Evolutionary conservation across 2,329 filamentous ascomycete species (phyloP).

Genomic region (Penicillium rolfsii): DNA sequence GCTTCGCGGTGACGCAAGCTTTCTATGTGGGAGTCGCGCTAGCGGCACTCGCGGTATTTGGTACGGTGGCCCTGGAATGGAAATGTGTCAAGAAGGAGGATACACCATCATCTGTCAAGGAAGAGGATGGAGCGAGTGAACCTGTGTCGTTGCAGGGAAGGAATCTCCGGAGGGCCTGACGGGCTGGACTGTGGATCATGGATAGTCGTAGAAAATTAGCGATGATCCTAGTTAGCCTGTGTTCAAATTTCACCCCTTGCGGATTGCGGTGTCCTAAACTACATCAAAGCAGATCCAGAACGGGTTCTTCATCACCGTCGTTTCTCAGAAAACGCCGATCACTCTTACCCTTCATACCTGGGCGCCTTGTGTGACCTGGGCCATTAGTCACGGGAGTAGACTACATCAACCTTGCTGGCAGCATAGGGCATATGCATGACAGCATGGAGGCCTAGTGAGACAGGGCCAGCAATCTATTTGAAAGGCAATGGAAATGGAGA

Average conservation of each 20-base stretch:
- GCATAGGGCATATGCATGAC: neutral
- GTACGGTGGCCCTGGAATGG: constrained; percentile 44
- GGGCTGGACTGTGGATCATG: neutral
- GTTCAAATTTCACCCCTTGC: neutral
- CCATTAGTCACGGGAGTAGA: neutral
- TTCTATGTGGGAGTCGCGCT: constrained; percentile 46
- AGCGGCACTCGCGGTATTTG: constrained; percentile 38
- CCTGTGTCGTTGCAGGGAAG: neutral
- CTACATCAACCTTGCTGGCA: neutral
- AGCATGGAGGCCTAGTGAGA: neutral
- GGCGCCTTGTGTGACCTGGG: neutral
- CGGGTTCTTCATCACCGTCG: neutral
- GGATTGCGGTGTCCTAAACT: neutral
- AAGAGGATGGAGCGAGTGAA: neutral
- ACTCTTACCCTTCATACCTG: neutral
- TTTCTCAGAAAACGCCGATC: neutral
- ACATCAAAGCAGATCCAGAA: constrained; percentile 1
- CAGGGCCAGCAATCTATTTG: neutral
- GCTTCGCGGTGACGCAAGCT: constrained; percentile 40
- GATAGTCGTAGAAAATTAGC: neutral
- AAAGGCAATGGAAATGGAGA: neutral
- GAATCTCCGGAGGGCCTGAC: neutral
- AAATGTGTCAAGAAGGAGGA: neutral
- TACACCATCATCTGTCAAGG: neutral
- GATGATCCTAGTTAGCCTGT: neutral